Evolutionary conservation across 2,329 filamentous ascomycete species (phyloP), one percentile per base, ranked within the genome.

Genomic region (Exophiala viscosa): DNA sequence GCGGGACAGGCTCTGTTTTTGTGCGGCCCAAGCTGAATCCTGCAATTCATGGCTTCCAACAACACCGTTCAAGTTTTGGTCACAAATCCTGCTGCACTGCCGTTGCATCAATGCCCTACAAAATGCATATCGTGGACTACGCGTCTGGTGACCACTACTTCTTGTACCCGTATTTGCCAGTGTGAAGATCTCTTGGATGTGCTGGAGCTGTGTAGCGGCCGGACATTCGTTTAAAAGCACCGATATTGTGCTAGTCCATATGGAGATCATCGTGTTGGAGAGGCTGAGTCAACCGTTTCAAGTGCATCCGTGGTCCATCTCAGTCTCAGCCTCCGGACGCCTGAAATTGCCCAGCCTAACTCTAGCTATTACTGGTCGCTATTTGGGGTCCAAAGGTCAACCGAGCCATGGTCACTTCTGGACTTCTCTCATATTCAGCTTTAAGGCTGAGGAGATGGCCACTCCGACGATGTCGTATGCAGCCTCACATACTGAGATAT

Each of bases 341-440:
- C 40, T 42, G 11, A 36, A 13, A 15, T 13, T 13, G 34, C 34
- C 11, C 34, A 23, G 28, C 28, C 18, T 23, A 10, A 13, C 14
- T 42, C 40, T 42, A 42, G 28, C 40, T 23, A 11, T 28, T 28
- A 28, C 23, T 18, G 20, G 20, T 42, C n/a, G 40, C 18, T 42
- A 42, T 42, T 42, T 42, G 40, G 18, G 40, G 20, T 23, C 18
- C 18, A 42, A 28, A 28, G 23, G 18, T 31, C 40, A n/a, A 17
- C 10, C 11, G 11, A 23, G 40, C 40, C 18, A 18, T 23, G 40
- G 44, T 33, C 18, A 42, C 40, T 33, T 28, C 23, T 28, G 23
- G 40, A 41, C 48, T 44, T n/a, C 32, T 45, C 35, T 28, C n/a
- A 39, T 18, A 34, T 28, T 23, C 38, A 42, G 17, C 23, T 43